phyloP scores from a whole-genome alignment of 2,329 filamentous ascomycete species.

The Biscogniauxia sp. region DNA sequence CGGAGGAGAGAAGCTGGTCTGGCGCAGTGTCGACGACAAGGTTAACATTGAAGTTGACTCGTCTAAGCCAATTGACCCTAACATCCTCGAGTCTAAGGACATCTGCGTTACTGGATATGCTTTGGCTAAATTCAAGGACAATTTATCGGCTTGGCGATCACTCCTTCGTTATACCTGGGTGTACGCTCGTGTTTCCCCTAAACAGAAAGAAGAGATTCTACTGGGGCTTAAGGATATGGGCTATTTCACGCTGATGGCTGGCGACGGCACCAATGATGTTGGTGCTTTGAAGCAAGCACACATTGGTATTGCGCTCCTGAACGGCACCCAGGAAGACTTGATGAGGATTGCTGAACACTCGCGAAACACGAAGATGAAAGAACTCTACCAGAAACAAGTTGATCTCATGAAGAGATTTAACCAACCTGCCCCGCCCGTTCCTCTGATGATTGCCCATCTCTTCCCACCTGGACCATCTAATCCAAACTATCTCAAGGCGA shows the following conservation, averaged over 20 bases:
- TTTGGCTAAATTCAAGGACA: slow-evolving; percentile 80
- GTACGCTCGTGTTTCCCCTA: slow-evolving; percentile 95
- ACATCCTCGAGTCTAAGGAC: slow-evolving; percentile 83
- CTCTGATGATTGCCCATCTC: slow-evolving; percentile 86
- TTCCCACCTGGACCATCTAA: slow-evolving; percentile 89
- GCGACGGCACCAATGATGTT: slow-evolving; percentile 97
- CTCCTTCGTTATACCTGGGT: slow-evolving; percentile 92
- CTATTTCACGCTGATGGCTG: slow-evolving; percentile 98
- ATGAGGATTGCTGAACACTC: slow-evolving; percentile 89
- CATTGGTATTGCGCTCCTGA: slow-evolving; percentile 92
- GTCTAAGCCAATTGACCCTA: slow-evolving; percentile 71
- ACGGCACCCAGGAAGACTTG: slow-evolving; percentile 89
- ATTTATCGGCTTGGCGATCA: slow-evolving; percentile 66
- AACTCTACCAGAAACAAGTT: slow-evolving; percentile 95
- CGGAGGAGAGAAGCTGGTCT: slow-evolving; percentile 78
- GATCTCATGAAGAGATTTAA: slow-evolving; percentile 93
- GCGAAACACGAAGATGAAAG: slow-evolving; percentile 96
- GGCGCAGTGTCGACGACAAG: slow-evolving; percentile 93
- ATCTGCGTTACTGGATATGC: slow-evolving; percentile 96
- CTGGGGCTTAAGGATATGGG: slow-evolving; percentile 93
- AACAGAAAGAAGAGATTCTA: slow-evolving; percentile 99
- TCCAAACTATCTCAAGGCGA: slow-evolving; percentile 90
- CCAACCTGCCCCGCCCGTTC: slow-evolving; percentile 87
- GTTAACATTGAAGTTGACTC: slow-evolving; percentile 83
- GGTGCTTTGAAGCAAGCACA: slow-evolving; percentile 97